Evolutionary conservation across 331 rosid genomes (phyloP), one percentile per base, ranked within the genome.

Genomic region (Quercus tomentella): DNA sequence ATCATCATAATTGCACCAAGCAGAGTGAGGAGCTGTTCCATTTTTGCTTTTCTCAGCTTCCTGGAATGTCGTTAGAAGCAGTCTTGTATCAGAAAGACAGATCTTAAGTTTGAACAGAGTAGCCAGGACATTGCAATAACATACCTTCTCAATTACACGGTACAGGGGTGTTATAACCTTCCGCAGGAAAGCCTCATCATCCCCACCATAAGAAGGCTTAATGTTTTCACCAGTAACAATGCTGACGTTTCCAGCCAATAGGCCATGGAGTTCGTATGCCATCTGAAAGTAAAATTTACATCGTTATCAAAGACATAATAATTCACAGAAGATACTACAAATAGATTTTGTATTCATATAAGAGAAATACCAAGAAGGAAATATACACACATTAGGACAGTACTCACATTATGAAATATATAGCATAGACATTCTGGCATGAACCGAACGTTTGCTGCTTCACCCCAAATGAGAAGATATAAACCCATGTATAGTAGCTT

Each of bases 161-260:
- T 93, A 95, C 33, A 95, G 7, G 66, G 99, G 99, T 61, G 97
- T 87, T 82, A 95, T 88, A 86, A 95, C 97, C 88, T 93, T 93
- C 78, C 97, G 89, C 83, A 95, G 84, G 83, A 91, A 95, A 70
- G 99, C 96, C 86, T 95, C 99, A 17, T 95, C 99, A 83, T 93
- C 98, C 56, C 99, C 98, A 70, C 99, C 99, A 79, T 95, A 95
- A 79, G 99, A 93, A 83, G 99, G 98, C 89, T 95, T 95, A 80
- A 95, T 95, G 82, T 95, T 95, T 82, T 95, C 99, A 79, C 99
- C 99, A 37, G 99, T 95, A 70, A 95, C 98, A 52, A 93, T 93
- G 85, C 99, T 95, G 76, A 95, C 99, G 87, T 95, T 95, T 84
- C 99, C 99, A 81, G 99, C 99, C 90, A 93, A 82, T 73, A 95